These are phyloP conservation scores for Fagus crenata DNA, from an alignment of 306 rosid species.

Conservation along the genomic window DNA sequence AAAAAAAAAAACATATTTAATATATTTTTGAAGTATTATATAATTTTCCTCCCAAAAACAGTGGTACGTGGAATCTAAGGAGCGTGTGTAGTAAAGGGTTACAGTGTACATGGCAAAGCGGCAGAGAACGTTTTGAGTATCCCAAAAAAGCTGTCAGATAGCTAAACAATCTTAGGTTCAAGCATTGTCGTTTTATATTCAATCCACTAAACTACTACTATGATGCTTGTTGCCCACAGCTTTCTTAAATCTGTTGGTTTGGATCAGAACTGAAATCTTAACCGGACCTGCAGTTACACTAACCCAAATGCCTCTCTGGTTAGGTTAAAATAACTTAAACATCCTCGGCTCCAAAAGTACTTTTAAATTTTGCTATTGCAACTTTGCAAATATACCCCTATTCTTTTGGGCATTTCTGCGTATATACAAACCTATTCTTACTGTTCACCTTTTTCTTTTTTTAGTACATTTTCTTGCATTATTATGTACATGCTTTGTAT, in stretches of 20 bases:
- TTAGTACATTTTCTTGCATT: constrained; percentile 21
- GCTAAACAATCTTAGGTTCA: too few relatives aligned
- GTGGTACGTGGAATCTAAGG: constrained; percentile 8
- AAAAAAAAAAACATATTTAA: too few relatives aligned
- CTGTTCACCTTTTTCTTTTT: background rate
- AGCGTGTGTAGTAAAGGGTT: background rate
- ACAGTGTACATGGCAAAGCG: constrained; percentile 14
- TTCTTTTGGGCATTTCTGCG: background rate
- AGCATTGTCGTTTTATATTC: too few relatives aligned
- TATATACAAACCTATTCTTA: background rate
- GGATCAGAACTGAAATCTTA: background rate
- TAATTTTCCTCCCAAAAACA: too few relatives aligned
- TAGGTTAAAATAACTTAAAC: constrained; percentile 24
- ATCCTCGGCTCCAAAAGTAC: background rate
- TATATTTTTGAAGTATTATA: too few relatives aligned
- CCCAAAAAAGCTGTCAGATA: constrained; percentile 8
- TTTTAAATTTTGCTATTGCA: background rate
- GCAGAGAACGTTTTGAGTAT: background rate
- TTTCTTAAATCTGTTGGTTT: constrained; percentile 41
- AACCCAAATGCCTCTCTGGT: constrained; percentile 19
- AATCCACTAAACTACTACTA: too few relatives aligned
- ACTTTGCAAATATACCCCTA: constrained; percentile 18
- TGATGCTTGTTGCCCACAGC: constrained; percentile 43
- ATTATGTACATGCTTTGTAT: constrained; percentile 11
- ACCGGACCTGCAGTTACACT: constrained; percentile 32